Percentiles rank a stretch among this genome's conserved stretches.
These are phyloP conservation scores for Lantana camara DNA, from an alignment of 257 asterid species.

Conservation along the genomic window DNA sequence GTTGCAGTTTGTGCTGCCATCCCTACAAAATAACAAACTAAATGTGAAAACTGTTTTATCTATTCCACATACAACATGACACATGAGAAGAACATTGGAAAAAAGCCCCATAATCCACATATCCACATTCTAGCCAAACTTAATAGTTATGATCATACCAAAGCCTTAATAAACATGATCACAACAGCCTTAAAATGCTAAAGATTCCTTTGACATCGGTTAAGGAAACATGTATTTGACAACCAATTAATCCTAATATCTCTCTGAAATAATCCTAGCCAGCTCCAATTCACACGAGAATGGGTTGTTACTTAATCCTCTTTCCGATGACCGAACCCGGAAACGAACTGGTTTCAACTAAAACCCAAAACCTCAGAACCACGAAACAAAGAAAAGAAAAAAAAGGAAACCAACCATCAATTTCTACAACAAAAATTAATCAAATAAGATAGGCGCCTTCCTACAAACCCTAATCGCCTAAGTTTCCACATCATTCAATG, in stretches of 20 bases:
- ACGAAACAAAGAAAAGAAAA: neutral
- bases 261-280: conserved; percentile 9
- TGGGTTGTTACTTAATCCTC: neutral
- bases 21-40: conserved; percentile 33
- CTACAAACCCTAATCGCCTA: conserved; percentile 36
- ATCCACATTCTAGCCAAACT: no score
- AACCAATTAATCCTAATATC: neutral
- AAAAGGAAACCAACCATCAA: no score
- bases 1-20: conserved; percentile 75
- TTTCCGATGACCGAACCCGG: neutral
- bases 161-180: no score
- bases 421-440: neutral
- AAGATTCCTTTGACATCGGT: neutral
- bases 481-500: conserved; percentile 16
- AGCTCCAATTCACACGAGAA: neutral
- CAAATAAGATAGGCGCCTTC: neutral
- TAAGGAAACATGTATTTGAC: neutral
- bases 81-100: neutral
- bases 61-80: neutral
- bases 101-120: conserved; percentile 1
- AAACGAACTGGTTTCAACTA: conserved; percentile 8
- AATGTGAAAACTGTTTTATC: conserved; percentile 6
- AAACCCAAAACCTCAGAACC: conserved; percentile 18
- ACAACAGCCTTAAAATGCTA: conserved; percentile 13
- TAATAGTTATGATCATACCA: no score